Evolutionary conservation across 2,329 filamentous ascomycete genomes (phyloP), one percentile per base, ranked within the genome.

Genomic region (Corynespora cassiicola): DNA sequence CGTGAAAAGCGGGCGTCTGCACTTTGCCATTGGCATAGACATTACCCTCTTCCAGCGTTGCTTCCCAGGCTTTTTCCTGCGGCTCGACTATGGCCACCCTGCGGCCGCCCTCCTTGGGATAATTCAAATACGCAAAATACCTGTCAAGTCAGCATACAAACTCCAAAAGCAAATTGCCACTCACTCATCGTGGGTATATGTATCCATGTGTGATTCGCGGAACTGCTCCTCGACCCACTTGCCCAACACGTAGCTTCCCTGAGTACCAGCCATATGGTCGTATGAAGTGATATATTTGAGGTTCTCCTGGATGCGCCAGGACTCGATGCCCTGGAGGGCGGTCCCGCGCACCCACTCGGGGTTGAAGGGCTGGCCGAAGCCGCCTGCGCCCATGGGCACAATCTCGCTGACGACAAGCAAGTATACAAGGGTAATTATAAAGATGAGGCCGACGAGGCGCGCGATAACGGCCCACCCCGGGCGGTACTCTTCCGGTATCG

Each of bases 101-200:
- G 32, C 94, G 80, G 9, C 92, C 94, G 44, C 82, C 85, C 18
- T 79, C 72, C 48, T 78, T 86, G 0, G 94, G 90, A 65, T 95
- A 99, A 68, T 97, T 97, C 58, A 97, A 74, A 64, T 96, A 97
- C 11, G 95, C 91, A 56, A 86, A 79, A 66, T 88, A 95, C 62
- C 55, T 63, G 49, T 38, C 18, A 6, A 11, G 27, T 63, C 29
- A 63, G 61, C 43, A 41, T 24, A 6, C 11, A 3, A 12, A 5
- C 10, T 30, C 7, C 6, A 3, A 14, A 16, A 29, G 9, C 7
- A 17, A 12, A 5, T 8, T 7, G 12, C 17, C 8, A 64, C 67
- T 45, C 70, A 76, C 47, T 90, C 82, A 56, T 95, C 87, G 58
- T 90, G 77, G 32, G 76, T 73, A 17, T 95, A 84, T 40, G 86